Percentiles rank a stretch among this genome's conserved stretches.
Evolutionary conservation across 352 stramenopile species (phyloP).

Genomic region (Pelagophyceae sp.): DNA sequence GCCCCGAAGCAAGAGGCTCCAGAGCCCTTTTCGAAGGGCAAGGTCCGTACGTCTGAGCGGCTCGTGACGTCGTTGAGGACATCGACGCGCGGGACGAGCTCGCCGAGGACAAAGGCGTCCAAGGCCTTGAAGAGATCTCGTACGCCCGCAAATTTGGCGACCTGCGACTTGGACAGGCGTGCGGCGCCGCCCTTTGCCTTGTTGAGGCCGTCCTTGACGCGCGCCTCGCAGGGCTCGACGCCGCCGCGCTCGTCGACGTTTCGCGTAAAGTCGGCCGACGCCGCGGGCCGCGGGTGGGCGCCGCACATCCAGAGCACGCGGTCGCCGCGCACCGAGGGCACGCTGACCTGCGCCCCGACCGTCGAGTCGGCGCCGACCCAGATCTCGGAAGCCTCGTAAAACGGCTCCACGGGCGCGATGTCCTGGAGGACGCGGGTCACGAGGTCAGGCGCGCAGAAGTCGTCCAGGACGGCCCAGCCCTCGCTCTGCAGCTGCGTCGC

Average conservation of each 20-base stretch:
- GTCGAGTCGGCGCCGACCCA: conserved; percentile 30
- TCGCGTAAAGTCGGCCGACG: conserved; percentile 18
- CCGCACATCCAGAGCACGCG: conserved; percentile 37
- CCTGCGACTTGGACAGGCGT: conserved; percentile 1
- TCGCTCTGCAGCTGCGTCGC: conserved; percentile 2
- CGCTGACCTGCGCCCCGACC: conserved; percentile 30
- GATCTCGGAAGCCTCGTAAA: conserved; percentile 33
- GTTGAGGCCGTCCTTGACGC: conserved; percentile 14
- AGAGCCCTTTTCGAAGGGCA: no score
- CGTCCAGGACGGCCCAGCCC: conserved; percentile 22
- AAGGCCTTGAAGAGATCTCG: conserved; percentile 24
- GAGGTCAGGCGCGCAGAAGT: conserved; percentile 13
- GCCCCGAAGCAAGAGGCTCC: no score
- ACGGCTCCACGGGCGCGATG: conserved; percentile 23
- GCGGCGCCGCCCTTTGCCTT: conserved; percentile 17
- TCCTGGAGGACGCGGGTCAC: conserved; percentile 21
- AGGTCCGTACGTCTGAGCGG: conserved; percentile 31
- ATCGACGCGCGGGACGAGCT: conserved; percentile 18
- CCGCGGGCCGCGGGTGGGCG: conserved; percentile 24
- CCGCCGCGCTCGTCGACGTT: conserved; percentile 15
- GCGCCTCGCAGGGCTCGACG: conserved; percentile 29
- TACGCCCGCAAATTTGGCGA: conserved; percentile 24
- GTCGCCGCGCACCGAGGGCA: conserved; percentile 31
- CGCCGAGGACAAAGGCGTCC: conserved; percentile 29
- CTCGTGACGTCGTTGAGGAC: conserved; percentile 13